phyloP scores from a whole-genome alignment of 1,284 basidiomycete genomes.

The Pseudozyma sp. region DNA sequence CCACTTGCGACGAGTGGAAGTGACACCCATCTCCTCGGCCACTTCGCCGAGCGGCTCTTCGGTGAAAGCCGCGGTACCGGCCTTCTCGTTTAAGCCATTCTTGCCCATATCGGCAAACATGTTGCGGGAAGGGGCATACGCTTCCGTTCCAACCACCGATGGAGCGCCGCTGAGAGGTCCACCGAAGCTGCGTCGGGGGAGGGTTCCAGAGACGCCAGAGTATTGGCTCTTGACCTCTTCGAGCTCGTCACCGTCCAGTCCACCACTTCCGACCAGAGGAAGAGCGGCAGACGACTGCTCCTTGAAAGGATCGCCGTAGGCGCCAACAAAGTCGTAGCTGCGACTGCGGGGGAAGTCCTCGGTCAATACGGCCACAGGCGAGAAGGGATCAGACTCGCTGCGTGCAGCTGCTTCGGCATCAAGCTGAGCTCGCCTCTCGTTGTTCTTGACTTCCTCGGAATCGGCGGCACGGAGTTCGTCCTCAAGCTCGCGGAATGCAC shows the following conservation, averaged over 20 bases:
- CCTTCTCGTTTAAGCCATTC: conserved; percentile 69
- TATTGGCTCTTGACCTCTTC: conserved; percentile 60
- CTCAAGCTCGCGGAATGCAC: conserved; percentile 88
- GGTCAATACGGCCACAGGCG: conserved; percentile 70
- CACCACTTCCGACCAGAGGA: conserved; percentile 74
- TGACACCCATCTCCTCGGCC: conserved; percentile 85
- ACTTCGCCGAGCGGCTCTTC: conserved; percentile 74
- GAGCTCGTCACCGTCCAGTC: conserved; percentile 27
- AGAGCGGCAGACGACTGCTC: conserved; percentile 72
- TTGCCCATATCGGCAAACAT: conserved; percentile 86
- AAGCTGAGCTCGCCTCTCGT: conserved; percentile 74
- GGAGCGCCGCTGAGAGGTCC: conserved; percentile 37
- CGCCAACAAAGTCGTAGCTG: conserved; percentile 58
- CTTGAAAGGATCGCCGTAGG: conserved; percentile 66
- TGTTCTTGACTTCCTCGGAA: conserved; percentile 74
- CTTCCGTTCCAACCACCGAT: conserved; percentile 56
- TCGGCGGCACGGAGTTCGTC: conserved; percentile 79
- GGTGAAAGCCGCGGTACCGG: conserved; percentile 47
- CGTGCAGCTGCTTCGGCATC: conserved; percentile 76
- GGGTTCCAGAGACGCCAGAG: conserved; percentile 42
- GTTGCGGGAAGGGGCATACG: conserved; percentile 89
- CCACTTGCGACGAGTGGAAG: conserved; percentile 84
- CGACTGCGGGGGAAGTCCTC: conserved; percentile 69
- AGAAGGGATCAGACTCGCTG: conserved; percentile 73
- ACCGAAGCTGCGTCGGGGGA: conserved; percentile 41